phyloP scores from a whole-genome alignment of 2,329 filamentous ascomycete genomes.

The Lachnellula arida region DNA sequence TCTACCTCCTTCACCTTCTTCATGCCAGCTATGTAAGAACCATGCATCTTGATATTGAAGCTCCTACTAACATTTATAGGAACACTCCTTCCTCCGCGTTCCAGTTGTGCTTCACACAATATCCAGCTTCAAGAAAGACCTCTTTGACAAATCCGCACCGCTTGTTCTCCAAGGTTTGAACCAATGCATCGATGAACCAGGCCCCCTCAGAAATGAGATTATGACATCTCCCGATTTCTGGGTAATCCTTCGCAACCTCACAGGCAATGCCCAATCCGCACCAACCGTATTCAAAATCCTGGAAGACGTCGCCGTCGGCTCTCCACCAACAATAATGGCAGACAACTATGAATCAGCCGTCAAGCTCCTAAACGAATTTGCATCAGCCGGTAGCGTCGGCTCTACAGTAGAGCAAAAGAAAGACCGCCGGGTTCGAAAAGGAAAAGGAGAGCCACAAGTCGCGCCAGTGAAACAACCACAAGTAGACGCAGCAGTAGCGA shows the following conservation, averaged over 20 bases:
- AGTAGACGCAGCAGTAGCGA: conserved; percentile 67
- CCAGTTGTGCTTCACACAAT: conserved; percentile 90
- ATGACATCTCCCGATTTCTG: conserved; percentile 97
- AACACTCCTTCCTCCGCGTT: conserved; percentile 85
- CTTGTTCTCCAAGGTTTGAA: conserved; percentile 75
- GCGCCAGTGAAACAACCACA: conserved; percentile 41
- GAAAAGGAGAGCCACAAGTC: conserved; percentile 42
- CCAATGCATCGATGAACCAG: conserved; percentile 72
- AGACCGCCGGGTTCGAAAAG: conserved; percentile 43
- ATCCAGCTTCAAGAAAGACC: conserved; percentile 76
- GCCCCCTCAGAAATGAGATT: conserved; percentile 80
- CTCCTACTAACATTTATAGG: conserved; percentile 44
- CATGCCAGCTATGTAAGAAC: conserved; percentile 75
- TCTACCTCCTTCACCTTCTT: conserved; percentile 79
- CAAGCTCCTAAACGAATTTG: conserved; percentile 81
- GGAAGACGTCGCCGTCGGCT: conserved; percentile 67
- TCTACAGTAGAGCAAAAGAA: conserved; percentile 64
- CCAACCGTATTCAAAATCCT: conserved; percentile 82
- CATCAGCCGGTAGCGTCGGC: conserved; percentile 72
- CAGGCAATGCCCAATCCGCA: conserved; percentile 64
- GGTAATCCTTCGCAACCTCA: conserved; percentile 77
- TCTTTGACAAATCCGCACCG: conserved; percentile 69
- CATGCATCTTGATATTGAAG: conserved; percentile 7
- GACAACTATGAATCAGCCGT: conserved; percentile 95
- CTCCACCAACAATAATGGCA: conserved; percentile 76